Conservation (phyloP, 139 green algal species). For the Picochlorum sp. region DNA sequence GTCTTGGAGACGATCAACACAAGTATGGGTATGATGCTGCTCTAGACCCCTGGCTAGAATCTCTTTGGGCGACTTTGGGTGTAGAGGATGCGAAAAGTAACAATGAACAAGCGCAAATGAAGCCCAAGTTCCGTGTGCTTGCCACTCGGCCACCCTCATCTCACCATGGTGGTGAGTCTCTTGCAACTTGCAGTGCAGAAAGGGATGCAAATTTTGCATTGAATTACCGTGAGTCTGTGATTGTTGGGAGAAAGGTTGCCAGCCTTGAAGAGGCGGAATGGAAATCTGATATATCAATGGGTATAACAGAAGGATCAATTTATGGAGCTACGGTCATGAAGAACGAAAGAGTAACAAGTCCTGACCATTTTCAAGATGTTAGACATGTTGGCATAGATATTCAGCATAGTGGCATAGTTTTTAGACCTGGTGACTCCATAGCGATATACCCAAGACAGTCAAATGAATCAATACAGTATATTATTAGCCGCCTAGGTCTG, state of each 20-base stretch:
- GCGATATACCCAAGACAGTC: constrained; percentile 51
- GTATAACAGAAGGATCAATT: no score
- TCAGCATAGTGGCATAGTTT: constrained; percentile 18
- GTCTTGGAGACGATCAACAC: constrained; percentile 83
- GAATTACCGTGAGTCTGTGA: no score
- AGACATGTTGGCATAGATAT: constrained; percentile 68
- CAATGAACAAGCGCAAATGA: constrained; percentile 27
- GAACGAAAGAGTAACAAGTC: constrained; percentile 61
- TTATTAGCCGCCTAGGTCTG: constrained; percentile 38
- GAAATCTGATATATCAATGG: background rate
- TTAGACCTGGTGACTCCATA: constrained; percentile 70
- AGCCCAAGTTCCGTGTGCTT: constrained; percentile 36
- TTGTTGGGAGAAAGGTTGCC: no score
- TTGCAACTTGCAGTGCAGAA: no score
- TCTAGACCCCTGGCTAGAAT: constrained; percentile 75
- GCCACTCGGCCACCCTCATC: background rate
- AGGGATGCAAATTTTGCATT: no score
- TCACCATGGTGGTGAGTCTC: no score
- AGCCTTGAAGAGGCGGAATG: no score
- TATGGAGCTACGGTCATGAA: constrained; percentile 30
- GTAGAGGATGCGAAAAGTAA: background rate
- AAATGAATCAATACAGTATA: constrained; percentile 10
- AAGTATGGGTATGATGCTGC: constrained; percentile 71
- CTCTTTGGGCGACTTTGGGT: constrained; percentile 60
- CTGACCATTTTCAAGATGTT: constrained; percentile 71